These are phyloP conservation scores for Mucuna pruriens DNA, from an alignment of 306 rosid genomes.

Conservation along the genomic window DNA sequence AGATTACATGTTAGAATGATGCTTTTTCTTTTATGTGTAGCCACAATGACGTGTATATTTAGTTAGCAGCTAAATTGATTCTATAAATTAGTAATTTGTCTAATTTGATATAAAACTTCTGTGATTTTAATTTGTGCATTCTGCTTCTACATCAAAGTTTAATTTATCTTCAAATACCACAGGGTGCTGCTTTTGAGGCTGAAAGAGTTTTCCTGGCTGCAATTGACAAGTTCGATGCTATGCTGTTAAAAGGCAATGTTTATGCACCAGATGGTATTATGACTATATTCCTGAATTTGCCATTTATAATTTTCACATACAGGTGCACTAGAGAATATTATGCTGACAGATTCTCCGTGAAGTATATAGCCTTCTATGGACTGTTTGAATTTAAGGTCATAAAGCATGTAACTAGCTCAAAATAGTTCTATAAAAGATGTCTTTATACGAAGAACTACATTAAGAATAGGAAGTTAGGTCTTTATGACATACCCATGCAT, in stretches of 20 bases:
- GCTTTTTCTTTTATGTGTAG: conserved; percentile 23
- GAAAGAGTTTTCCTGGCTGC: conserved; percentile 96
- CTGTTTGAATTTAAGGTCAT: background rate
- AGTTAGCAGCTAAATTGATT: conserved; percentile 29
- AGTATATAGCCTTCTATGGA: conserved; percentile 14
- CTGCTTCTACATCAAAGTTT: conserved; percentile 29
- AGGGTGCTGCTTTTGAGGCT: conserved; percentile 92
- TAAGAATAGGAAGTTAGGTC: conserved; percentile 16
- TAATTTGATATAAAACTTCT: conserved; percentile 26
- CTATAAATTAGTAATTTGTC: conserved; percentile 27
- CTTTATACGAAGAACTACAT: conserved; percentile 4
- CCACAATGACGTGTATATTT: background rate
- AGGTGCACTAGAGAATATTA: conserved; percentile 29
- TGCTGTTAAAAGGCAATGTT: conserved; percentile 85
- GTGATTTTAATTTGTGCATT: conserved; percentile 13
- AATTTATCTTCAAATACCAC: conserved; percentile 42
- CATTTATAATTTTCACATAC: conserved; percentile 2
- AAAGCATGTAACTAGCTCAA: conserved; percentile 6
- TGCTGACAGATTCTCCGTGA: background rate
- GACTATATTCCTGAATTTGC: conserved; percentile 26
- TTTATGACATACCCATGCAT: conserved; percentile 15
- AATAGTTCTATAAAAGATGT: conserved; percentile 25
- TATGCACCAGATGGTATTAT: conserved; percentile 86
- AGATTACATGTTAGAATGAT: conserved; percentile 17
- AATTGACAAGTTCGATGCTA: conserved; percentile 93